Evolutionary conservation across 768 basidiomycete genomes (phyloP).

Genomic region (Trametes villosa): DNA sequence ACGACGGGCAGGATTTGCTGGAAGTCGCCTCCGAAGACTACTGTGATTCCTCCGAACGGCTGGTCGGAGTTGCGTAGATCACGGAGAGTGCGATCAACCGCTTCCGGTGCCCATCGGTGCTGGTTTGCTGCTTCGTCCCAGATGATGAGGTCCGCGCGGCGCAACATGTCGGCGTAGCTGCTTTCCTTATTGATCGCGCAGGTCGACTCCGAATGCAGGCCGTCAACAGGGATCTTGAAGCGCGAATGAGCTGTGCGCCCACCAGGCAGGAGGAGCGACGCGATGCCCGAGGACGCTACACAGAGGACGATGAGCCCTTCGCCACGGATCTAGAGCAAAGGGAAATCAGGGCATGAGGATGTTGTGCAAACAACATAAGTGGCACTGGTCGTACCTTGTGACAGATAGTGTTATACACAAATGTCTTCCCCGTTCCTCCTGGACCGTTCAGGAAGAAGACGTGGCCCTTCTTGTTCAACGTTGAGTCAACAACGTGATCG

Average conservation of each 20-base stretch:
- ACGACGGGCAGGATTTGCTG: slow-evolving; percentile 52
- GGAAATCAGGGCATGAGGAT: no score
- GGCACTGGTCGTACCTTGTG: no score
- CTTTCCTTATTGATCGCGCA: slow-evolving; percentile 40
- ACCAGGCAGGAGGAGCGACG: slow-evolving; percentile 46
- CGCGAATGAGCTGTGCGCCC: slow-evolving; percentile 52
- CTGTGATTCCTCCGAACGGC: slow-evolving; percentile 49
- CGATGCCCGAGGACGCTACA: slow-evolving; percentile 42
- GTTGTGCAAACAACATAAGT: no score
- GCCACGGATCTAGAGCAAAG: slow-evolving; percentile 26
- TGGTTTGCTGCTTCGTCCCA: slow-evolving; percentile 50
- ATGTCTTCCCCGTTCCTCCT: slow-evolving; percentile 53
- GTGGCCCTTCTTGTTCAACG: slow-evolving; percentile 13
- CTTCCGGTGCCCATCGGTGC: slow-evolving; percentile 42
- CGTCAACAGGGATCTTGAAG: slow-evolving; percentile 51
- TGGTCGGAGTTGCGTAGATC: slow-evolving; percentile 37
- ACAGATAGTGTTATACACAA: slow-evolving; percentile 44
- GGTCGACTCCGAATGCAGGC: slow-evolving; percentile 31
- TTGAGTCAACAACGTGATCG: slow-evolving; percentile 16
- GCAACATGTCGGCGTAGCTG: slow-evolving; percentile 39
- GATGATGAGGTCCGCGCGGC: slow-evolving; percentile 40
- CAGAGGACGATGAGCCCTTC: slow-evolving; percentile 16
- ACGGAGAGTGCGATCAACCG: slow-evolving; percentile 42
- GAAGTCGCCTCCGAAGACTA: slow-evolving; percentile 51
- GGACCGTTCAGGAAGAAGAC: slow-evolving; percentile 49